These are phyloP conservation scores for Salicornia ramosissima DNA, from an alignment of 148 eudicot genomes.

Conservation along the genomic window DNA sequence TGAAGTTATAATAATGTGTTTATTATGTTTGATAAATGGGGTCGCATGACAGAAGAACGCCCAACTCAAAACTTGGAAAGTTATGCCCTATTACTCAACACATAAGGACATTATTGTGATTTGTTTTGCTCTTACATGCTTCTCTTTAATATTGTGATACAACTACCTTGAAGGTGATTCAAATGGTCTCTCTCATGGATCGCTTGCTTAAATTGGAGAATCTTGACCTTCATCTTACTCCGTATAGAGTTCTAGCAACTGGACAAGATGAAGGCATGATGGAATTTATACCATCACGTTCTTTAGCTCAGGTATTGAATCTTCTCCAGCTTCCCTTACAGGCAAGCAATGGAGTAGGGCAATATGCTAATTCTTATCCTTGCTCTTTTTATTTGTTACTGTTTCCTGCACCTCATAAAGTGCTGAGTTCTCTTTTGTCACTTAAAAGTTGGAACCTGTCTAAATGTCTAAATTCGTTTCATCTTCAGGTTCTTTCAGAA, in stretches of 20 bases:
- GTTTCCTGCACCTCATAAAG: background rate
- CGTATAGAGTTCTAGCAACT: conserved; percentile 93
- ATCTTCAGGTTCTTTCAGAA: conserved; percentile 77
- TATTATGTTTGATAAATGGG: no score
- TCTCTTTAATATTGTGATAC: background rate
- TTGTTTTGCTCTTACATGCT: conserved; percentile 3
- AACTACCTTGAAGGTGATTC: conserved; percentile 59
- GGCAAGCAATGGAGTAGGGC: background rate
- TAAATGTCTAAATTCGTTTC: conserved; percentile 17
- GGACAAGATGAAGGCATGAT: conserved; percentile 98
- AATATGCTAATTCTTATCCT: background rate
- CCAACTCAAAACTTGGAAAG: no score
- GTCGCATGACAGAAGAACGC: no score
- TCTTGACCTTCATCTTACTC: conserved; percentile 91
- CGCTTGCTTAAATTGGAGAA: conserved; percentile 92
- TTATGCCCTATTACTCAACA: no score
- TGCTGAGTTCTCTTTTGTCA: background rate
- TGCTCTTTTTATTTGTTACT: conserved; percentile 3
- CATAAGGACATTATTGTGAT: no score
- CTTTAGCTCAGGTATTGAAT: conserved; percentile 77
- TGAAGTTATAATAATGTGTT: no score
- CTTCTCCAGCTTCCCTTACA: background rate
- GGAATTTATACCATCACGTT: conserved; percentile 92
- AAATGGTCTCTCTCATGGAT: conserved; percentile 97
- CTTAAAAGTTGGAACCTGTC: conserved; percentile 6